phyloP scores from a whole-genome alignment of 495 filamentous ascomycete species.

The Cercophora scortea region DNA sequence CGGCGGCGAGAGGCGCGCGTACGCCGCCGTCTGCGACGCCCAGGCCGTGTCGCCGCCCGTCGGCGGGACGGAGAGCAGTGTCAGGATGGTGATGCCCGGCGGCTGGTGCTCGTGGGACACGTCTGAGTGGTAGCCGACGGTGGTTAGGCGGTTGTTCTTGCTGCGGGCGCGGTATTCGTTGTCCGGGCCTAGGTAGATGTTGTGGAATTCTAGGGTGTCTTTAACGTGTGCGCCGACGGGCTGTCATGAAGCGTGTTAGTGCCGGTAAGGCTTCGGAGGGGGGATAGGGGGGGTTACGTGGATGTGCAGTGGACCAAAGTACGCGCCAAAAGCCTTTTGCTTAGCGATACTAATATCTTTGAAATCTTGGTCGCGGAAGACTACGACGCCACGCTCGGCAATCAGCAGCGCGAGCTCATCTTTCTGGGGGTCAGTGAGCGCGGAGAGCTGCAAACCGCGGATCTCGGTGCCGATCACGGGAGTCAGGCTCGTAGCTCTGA shows the following conservation, averaged over 20 bases:
- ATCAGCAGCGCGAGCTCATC: conserved; percentile 69
- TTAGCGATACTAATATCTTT: conserved; percentile 53
- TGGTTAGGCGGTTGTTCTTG: conserved; percentile 41
- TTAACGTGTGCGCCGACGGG: conserved; percentile 38
- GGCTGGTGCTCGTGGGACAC: conserved; percentile 71
- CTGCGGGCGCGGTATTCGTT: conserved; percentile 35
- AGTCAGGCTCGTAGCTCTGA: conserved; percentile 51
- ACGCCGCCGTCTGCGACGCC: conserved; percentile 67
- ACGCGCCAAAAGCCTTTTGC: conserved; percentile 41
- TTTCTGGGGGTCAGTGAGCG: conserved; percentile 59
- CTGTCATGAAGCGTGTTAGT: conserved; percentile 6
- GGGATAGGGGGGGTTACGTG: too few relatives aligned
- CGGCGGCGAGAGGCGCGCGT: conserved; percentile 56
- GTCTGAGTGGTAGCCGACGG: conserved; percentile 33
- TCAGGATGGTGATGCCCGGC: conserved; percentile 68
- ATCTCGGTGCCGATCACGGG: conserved; percentile 70
- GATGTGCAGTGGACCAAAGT: neutral
- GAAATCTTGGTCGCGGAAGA: conserved; percentile 62
- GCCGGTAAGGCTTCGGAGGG: too few relatives aligned
- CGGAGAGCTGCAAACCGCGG: conserved; percentile 58
- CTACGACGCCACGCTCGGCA: conserved; percentile 63
- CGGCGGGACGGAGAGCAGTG: conserved; percentile 59
- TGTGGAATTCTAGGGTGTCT: conserved; percentile 36
- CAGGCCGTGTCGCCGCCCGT: conserved; percentile 73
- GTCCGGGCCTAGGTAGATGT: conserved; percentile 42